These are phyloP conservation scores for Petrea volubilis DNA, from an alignment of 257 asterid genomes.

Conservation along the genomic window DNA sequence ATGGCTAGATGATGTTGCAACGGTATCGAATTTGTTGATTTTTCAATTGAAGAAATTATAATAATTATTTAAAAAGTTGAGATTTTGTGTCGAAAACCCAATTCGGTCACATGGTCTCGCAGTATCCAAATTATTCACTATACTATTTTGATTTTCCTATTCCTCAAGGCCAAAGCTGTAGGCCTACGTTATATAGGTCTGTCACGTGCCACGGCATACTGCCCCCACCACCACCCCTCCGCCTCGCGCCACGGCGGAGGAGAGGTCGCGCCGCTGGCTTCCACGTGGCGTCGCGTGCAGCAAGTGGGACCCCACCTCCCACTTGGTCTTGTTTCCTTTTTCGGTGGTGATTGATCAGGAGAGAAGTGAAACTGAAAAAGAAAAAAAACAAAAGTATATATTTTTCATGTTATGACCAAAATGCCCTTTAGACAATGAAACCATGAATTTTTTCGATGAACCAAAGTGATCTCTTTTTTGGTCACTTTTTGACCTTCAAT, in stretches of 20 bases:
- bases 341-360: slow-evolving; percentile 20
- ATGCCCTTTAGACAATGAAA: not conserved
- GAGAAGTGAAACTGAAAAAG: not conserved
- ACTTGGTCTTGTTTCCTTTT: slow-evolving; percentile 6
- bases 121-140: too few species aligned
- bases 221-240: not conserved
- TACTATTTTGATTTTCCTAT: too few species aligned
- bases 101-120: too few species aligned
- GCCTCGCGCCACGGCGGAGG: slow-evolving; percentile 7
- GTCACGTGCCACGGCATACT: slow-evolving; percentile 23
- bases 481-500: not conserved
- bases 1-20: too few species aligned
- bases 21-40: too few species aligned
- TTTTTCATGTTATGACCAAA: slow-evolving; percentile 4
- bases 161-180: slow-evolving; percentile 13
- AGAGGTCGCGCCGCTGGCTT: not conserved
- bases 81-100: not conserved
- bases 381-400: not conserved
- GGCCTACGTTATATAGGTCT: slow-evolving; percentile 16
- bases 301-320: slow-evolving; percentile 20
- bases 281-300: slow-evolving; percentile 27
- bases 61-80: too few species aligned
- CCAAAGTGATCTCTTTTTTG: not conserved
- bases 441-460: not conserved
- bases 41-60: too few species aligned